Conservation (phyloP, 129 eudicot genomes). For the Ambrosia trifida region DNA sequence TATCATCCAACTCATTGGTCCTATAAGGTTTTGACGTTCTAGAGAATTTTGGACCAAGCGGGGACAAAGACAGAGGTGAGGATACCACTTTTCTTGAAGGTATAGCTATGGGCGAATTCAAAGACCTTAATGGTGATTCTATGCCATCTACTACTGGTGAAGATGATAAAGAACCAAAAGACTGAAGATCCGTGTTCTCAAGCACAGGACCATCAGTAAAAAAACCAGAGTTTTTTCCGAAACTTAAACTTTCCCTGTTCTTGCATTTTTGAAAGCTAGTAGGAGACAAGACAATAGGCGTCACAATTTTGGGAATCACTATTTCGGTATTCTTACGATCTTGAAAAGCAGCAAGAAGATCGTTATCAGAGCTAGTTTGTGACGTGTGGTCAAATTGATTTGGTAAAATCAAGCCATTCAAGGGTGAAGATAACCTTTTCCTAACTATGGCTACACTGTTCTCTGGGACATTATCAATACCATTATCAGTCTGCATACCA, state of each 20-base stretch:
- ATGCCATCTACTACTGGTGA: conserved; percentile 34
- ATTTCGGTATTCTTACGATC: conserved; percentile 64
- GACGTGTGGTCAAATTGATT: conserved; percentile 49
- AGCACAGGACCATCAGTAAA: conserved; percentile 86
- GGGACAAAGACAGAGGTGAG: conserved; percentile 70
- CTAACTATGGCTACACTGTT: conserved; percentile 46
- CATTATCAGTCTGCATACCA: conserved; percentile 16
- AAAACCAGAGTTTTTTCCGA: conserved; percentile 36
- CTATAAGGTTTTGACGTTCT: conserved; percentile 37
- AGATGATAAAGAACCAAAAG: conserved; percentile 32
- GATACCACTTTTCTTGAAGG: conserved; percentile 47
- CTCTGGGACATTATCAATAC: conserved; percentile 29
- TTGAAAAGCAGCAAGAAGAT: conserved; percentile 36
- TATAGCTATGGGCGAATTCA: conserved; percentile 39
- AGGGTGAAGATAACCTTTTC: conserved; percentile 69
- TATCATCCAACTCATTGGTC: conserved; percentile 46
- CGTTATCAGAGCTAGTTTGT: conserved; percentile 32
- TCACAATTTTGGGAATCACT: conserved; percentile 33
- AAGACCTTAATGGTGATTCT: conserved; percentile 27
- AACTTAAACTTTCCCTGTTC: conserved; percentile 29
- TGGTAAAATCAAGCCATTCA: conserved; percentile 51
- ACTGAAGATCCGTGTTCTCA: conserved; percentile 42
- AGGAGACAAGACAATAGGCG: conserved; percentile 39
- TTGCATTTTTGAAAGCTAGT: conserved; percentile 44
- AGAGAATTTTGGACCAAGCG: conserved; percentile 72